Conservation (phyloP, 495 filamentous ascomycete species). For the Aspergillus kassunensis region DNA sequence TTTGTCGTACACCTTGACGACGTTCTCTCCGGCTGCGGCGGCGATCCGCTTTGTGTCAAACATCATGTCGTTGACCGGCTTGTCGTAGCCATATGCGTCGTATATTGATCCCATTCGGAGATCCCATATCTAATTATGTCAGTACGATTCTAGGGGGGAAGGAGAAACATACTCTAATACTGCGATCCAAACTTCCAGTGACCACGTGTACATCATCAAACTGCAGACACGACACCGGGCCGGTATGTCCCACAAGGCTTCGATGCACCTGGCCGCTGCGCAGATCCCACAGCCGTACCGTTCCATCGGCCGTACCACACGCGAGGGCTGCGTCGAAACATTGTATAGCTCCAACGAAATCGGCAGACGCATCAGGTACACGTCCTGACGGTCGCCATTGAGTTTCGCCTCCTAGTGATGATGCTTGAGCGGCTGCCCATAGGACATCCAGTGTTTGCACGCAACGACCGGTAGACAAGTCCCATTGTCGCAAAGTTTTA, state of each 20-base stretch:
- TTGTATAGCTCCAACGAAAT: slow-evolving; percentile 93
- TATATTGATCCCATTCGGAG: slow-evolving; percentile 92
- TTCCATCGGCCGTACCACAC: slow-evolving; percentile 97
- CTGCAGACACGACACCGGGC: slow-evolving; percentile 89
- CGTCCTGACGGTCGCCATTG: slow-evolving; percentile 57
- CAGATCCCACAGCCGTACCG: slow-evolving; percentile 97
- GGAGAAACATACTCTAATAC: slow-evolving; percentile 72
- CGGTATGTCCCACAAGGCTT: slow-evolving; percentile 94
- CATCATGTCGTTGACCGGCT: slow-evolving; percentile 94
- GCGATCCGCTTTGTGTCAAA: slow-evolving; percentile 92
- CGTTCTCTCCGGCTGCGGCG: slow-evolving; percentile 81
- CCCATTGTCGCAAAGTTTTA: slow-evolving; percentile 97
- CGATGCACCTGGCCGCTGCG: slow-evolving; percentile 93
- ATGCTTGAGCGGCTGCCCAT: slow-evolving; percentile 94
- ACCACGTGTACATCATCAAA: slow-evolving; percentile 96
- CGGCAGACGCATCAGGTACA: slow-evolving; percentile 63
- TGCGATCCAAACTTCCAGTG: slow-evolving; percentile 89
- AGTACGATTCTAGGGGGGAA: background rate
- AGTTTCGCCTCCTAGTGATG: slow-evolving; percentile 56
- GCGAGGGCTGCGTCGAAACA: slow-evolving; percentile 96
- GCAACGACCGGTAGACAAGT: slow-evolving; percentile 90
- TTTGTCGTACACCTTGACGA: slow-evolving; percentile 98
- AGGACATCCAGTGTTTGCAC: slow-evolving; percentile 98
- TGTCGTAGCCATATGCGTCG: slow-evolving; percentile 94
- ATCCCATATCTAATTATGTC: slow-evolving; percentile 81